A percentile compares a stretch with the other conserved stretches of the same genome.
These are phyloP conservation scores for Camelina hispida DNA, from an alignment of 345 rosid species.

Conservation along the genomic window DNA sequence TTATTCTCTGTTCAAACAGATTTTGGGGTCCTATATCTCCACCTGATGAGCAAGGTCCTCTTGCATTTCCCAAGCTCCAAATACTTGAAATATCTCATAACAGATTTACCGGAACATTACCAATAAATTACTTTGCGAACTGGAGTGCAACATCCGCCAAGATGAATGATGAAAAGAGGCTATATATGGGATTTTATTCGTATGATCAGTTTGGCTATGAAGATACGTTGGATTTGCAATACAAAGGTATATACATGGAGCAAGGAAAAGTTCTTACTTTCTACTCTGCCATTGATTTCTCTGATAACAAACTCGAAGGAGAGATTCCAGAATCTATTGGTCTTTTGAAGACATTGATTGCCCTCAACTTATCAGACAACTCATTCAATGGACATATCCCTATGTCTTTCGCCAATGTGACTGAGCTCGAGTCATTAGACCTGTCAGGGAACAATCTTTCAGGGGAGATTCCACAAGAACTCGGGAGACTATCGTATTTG, in stretches of 20 bases:
- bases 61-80: slow-evolving; percentile 23
- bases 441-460: slow-evolving; percentile 32
- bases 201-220: slow-evolving; percentile 15
- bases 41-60: slow-evolving; percentile 30
- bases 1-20: slow-evolving; percentile 36
- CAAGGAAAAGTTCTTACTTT: slow-evolving; percentile 36
- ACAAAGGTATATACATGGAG: slow-evolving; percentile 45
- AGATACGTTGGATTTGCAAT: slow-evolving; percentile 33
- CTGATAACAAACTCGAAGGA: slow-evolving; percentile 37
- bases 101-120: slow-evolving; percentile 29
- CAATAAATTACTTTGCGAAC: slow-evolving; percentile 30
- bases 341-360: slow-evolving; percentile 32
- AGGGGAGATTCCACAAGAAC: slow-evolving; percentile 30
- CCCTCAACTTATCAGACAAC: slow-evolving; percentile 44
- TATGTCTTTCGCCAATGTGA: slow-evolving; percentile 27
- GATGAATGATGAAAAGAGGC: slow-evolving; percentile 30
- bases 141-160: slow-evolving; percentile 33
- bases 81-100: slow-evolving; percentile 34
- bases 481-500: slow-evolving; percentile 22
- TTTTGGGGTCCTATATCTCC: slow-evolving; percentile 30
- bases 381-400: slow-evolving; percentile 35
- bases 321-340: slow-evolving; percentile 41
- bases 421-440: slow-evolving; percentile 40
- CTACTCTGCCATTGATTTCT: slow-evolving; percentile 40
- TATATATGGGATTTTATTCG: slow-evolving; percentile 35